These are phyloP conservation scores for Phytophthora idaei DNA, from an alignment of 352 stramenopile genomes.

Conservation along the genomic window DNA sequence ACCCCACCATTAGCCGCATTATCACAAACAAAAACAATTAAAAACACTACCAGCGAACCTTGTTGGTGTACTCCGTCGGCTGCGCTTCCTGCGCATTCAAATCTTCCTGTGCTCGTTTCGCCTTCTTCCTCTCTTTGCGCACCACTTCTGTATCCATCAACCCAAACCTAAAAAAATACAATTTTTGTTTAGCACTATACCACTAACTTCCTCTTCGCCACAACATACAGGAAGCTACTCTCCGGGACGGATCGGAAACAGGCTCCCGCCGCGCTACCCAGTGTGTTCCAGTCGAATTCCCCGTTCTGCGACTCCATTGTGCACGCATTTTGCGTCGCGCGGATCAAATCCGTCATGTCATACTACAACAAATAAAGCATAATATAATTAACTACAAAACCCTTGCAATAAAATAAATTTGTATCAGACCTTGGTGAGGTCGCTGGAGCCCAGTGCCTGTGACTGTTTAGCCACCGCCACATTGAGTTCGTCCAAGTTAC, in stretches of 20 bases:
- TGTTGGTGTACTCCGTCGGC: conserved; percentile 80
- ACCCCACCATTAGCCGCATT: conserved; percentile 3
- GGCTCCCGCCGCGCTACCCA: conserved; percentile 62
- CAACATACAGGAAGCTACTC: conserved; percentile 67
- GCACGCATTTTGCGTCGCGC: conserved; percentile 49
- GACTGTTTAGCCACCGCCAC: conserved; percentile 77
- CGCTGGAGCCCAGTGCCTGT: conserved; percentile 66
- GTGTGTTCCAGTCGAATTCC: conserved; percentile 67
- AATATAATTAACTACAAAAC: conserved; percentile 4
- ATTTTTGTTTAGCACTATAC: background rate
- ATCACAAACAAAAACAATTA: background rate
- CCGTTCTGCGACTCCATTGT: conserved; percentile 36
- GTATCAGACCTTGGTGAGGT: conserved; percentile 64
- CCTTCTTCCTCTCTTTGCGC: conserved; percentile 67
- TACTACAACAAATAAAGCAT: conserved; percentile 37
- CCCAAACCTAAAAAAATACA: conserved; percentile 51
- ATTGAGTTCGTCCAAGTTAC: conserved; percentile 85
- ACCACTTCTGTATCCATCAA: conserved; percentile 81
- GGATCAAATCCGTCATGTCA: conserved; percentile 71
- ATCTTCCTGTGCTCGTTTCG: conserved; percentile 51
- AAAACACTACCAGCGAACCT: conserved; percentile 34
- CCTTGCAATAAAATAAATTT: background rate
- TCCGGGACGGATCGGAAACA: conserved; percentile 79
- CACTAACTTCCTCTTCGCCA: background rate
- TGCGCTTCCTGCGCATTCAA: conserved; percentile 57